These are phyloP conservation scores for Excoecaria agallocha DNA, from an alignment of 345 rosid genomes.

Conservation along the genomic window DNA sequence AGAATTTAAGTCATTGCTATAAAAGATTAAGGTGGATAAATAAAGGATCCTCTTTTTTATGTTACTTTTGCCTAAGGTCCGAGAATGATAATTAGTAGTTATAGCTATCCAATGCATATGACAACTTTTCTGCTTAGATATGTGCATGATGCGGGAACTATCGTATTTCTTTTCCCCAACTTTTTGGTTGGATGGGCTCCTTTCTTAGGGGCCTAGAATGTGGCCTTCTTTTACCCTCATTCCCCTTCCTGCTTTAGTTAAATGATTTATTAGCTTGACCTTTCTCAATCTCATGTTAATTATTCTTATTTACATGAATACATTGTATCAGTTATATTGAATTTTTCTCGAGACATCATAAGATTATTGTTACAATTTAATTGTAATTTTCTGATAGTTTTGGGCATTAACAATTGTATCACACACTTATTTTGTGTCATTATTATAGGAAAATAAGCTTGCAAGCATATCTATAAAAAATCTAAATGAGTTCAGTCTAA, in stretches of 20 bases:
- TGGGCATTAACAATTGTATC: background rate
- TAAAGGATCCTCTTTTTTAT: background rate
- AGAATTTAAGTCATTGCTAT: too few species aligned
- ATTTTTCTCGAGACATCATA: background rate
- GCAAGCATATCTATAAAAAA: background rate
- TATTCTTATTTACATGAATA: background rate
- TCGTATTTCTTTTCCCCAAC: background rate
- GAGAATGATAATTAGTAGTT: too few species aligned
- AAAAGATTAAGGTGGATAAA: too few species aligned
- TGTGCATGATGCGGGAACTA: background rate
- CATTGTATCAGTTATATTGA: background rate
- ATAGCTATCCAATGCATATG: too few species aligned
- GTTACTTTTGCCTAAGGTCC: background rate
- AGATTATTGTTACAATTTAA: background rate
- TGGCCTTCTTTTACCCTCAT: background rate
- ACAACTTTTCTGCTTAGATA: background rate
- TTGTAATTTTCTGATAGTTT: background rate
- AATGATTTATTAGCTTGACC: background rate
- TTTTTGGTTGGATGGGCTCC: background rate
- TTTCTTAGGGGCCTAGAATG: background rate
- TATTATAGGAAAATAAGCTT: background rate
- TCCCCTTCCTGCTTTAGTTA: background rate
- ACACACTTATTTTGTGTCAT: background rate
- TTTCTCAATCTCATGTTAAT: background rate
- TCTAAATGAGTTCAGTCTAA: background rate